A percentile compares a stretch with the other conserved stretches of the same genome.
Evolutionary conservation across 208 protist genomes (phyloP).

Genomic region (Leishmania guyanensis): DNA sequence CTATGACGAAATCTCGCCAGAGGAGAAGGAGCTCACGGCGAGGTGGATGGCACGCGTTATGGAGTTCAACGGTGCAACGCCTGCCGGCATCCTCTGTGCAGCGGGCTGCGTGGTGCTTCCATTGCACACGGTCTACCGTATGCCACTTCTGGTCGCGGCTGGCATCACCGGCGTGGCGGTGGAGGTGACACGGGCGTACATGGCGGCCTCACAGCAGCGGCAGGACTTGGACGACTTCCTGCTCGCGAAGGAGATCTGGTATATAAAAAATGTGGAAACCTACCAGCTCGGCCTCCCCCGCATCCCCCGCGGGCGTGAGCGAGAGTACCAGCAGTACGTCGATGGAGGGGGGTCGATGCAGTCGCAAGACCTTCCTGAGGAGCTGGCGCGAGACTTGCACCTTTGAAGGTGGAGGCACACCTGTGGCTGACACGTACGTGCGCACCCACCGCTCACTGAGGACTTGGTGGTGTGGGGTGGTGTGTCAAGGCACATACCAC

Average conservation of each 20-base stretch:
- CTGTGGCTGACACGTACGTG: neutral
- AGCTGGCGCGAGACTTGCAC: slow-evolving; percentile 49
- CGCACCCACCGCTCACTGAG: neutral
- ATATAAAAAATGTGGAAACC: slow-evolving; percentile 91
- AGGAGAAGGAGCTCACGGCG: slow-evolving; percentile 86
- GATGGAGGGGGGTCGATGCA: slow-evolving; percentile 33
- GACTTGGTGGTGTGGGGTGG: neutral
- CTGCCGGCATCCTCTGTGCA: slow-evolving; percentile 65
- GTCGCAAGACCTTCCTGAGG: slow-evolving; percentile 48
- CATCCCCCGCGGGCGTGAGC: slow-evolving; percentile 75
- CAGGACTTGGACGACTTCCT: slow-evolving; percentile 90
- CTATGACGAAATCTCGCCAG: slow-evolving; percentile 84
- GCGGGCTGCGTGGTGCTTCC: slow-evolving; percentile 77
- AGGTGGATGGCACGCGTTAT: slow-evolving; percentile 85
- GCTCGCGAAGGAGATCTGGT: slow-evolving; percentile 89
- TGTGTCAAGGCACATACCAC: neutral
- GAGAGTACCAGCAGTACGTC: slow-evolving; percentile 72
- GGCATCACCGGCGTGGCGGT: slow-evolving; percentile 68
- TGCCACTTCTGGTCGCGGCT: slow-evolving; percentile 74
- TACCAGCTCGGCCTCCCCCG: slow-evolving; percentile 82
- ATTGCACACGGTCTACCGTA: slow-evolving; percentile 76
- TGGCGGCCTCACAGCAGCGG: slow-evolving; percentile 72
- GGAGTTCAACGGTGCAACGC: slow-evolving; percentile 81
- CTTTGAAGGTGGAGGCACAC: slow-evolving; percentile 2
- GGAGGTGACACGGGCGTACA: slow-evolving; percentile 78